Evolutionary conservation across 83 land plant genomes (phyloP).

Genomic region (Thuja plicata): DNA sequence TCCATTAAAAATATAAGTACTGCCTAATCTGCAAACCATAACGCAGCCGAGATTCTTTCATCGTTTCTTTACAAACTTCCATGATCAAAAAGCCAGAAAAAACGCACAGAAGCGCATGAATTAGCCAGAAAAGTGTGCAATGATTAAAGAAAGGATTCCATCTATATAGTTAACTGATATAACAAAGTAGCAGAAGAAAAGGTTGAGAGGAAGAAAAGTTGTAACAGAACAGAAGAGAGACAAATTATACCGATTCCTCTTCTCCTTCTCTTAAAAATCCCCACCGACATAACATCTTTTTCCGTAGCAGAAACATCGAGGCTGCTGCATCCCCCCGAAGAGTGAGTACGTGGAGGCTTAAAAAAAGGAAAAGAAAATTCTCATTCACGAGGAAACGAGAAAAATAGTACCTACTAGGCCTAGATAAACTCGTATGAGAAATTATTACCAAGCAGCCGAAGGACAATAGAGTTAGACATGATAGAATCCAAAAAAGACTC

Average conservation of each 20-base stretch:
- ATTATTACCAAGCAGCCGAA: neutral
- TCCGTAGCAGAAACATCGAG: conserved; percentile 1
- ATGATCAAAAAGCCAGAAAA: neutral
- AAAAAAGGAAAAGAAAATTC: neutral
- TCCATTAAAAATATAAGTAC: neutral
- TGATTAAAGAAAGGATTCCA: conserved; percentile 3
- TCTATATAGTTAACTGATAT: neutral
- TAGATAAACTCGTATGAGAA: neutral
- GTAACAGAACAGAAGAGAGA: neutral
- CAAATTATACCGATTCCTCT: neutral
- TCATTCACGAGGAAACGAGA: conserved; percentile 6
- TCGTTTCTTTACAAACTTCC: neutral
- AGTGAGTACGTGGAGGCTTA: neutral
- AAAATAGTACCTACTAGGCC: neutral
- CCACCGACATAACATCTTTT: conserved; percentile 6
- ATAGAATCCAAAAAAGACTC: neutral
- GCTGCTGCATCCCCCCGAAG: conserved; percentile 3
- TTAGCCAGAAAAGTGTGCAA: neutral
- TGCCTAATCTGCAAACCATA: neutral
- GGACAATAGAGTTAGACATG: neutral
- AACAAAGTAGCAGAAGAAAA: neutral
- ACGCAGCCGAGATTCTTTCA: neutral
- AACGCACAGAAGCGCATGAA: neutral
- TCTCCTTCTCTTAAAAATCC: neutral
- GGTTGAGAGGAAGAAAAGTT: no score